These are phyloP conservation scores for Neofusicoccum cordaticola DNA, from an alignment of 2,329 filamentous ascomycete species.

Conservation along the genomic window DNA sequence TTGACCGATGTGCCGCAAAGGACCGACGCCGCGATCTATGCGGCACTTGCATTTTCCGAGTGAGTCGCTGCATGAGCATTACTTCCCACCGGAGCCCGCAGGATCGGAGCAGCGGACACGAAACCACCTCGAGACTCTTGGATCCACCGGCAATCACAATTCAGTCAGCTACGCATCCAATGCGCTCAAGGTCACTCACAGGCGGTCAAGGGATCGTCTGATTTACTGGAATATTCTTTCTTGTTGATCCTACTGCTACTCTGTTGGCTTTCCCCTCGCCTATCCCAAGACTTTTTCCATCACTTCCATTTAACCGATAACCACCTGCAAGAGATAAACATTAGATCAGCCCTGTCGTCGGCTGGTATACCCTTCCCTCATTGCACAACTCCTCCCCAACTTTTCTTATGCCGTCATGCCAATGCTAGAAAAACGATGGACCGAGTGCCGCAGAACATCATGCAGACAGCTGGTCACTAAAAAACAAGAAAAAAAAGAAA, in stretches of 20 bases:
- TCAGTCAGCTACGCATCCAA: too few species aligned
- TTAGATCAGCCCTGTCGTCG: conserved; percentile 3
- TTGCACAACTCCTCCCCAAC: neutral
- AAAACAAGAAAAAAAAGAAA: neutral
- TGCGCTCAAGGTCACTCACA: neutral
- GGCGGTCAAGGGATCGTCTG: neutral
- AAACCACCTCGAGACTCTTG: neutral
- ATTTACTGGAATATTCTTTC: neutral
- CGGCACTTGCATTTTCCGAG: neutral
- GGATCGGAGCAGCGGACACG: neutral
- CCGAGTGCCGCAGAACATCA: neutral
- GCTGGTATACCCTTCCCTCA: neutral
- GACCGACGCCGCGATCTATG: neutral
- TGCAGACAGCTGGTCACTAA: neutral
- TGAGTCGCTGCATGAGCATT: neutral
- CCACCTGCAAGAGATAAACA: conserved; percentile 1
- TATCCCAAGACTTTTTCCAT: neutral
- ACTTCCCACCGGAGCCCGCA: too few species aligned
- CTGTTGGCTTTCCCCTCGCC: neutral
- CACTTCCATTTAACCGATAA: neutral
- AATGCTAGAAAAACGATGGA: neutral
- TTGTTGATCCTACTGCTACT: neutral
- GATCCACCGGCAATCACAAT: neutral
- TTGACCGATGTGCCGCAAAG: neutral
- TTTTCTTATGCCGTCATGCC: neutral